Percentiles rank a stretch among this genome's conserved stretches.
Conservation (phyloP, 495 filamentous ascomycete species). For the Penicillium parvum region DNA sequence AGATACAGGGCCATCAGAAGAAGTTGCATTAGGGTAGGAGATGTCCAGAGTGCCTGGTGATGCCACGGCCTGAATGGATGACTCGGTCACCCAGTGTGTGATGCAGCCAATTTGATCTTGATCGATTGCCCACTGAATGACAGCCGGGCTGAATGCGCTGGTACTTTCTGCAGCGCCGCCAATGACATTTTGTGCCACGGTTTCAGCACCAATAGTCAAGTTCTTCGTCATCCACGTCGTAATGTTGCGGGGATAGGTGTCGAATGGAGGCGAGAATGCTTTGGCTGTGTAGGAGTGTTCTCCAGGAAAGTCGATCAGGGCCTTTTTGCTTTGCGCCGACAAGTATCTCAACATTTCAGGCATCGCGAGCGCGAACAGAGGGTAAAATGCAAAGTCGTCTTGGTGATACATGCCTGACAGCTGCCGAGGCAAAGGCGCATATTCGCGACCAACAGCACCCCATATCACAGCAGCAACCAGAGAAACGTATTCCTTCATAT, state of each 20-base stretch:
- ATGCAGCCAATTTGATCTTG: constrained; percentile 18
- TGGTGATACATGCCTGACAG: constrained; percentile 33
- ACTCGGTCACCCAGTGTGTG: constrained; percentile 26
- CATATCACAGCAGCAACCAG: constrained; percentile 36
- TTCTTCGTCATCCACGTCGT: constrained; percentile 36
- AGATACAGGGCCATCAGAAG: constrained; percentile 10
- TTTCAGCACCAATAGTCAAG: constrained; percentile 37
- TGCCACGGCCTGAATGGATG: constrained; percentile 28
- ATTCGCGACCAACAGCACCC: constrained; percentile 30
- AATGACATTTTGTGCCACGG: constrained; percentile 32
- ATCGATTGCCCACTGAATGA: constrained; percentile 36
- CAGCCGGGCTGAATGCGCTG: constrained; percentile 33
- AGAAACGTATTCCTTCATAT: constrained; percentile 40
- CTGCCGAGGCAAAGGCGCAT: constrained; percentile 19
- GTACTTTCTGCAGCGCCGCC: constrained; percentile 33
- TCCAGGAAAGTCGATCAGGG: constrained; percentile 28
- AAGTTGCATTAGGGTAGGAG: constrained; percentile 33
- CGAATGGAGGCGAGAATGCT: constrained; percentile 37
- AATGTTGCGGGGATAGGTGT: constrained; percentile 36
- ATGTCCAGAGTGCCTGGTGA: constrained; percentile 25
- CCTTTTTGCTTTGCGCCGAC: constrained; percentile 7
- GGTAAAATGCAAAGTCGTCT: constrained; percentile 36
- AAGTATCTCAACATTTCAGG: constrained; percentile 25
- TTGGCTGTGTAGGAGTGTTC: constrained; percentile 32
- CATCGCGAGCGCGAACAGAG: constrained; percentile 30